phyloP scores from a whole-genome alignment of 75 land plant genomes.

The Selaginella moellendorffii region DNA sequence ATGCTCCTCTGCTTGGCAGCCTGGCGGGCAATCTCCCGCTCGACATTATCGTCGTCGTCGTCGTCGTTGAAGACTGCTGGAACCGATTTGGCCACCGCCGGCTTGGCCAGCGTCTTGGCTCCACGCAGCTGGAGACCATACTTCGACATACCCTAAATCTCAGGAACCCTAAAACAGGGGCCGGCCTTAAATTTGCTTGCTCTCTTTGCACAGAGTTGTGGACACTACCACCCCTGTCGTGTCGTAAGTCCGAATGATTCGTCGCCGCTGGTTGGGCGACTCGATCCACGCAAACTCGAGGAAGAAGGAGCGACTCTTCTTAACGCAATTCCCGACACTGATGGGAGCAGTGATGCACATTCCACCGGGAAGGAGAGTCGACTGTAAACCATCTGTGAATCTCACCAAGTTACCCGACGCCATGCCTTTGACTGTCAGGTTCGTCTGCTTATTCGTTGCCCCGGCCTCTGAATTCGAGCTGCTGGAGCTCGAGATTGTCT shows the following conservation, averaged over 20 bases:
- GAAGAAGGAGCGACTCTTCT: conserved; percentile 54
- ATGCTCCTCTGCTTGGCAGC: neutral
- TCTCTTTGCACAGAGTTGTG: conserved; percentile 56
- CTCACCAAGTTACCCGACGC: conserved; percentile 28
- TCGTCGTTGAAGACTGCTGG: neutral
- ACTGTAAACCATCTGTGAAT: conserved; percentile 59
- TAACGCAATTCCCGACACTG: conserved; percentile 59
- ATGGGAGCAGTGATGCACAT: conserved; percentile 67
- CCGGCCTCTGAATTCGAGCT: neutral
- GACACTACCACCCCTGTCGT: conserved; percentile 81
- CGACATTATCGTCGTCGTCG: neutral
- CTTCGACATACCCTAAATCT: neutral
- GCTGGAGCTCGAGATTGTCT: neutral
- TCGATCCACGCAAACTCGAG: conserved; percentile 92
- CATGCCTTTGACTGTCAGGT: conserved; percentile 56
- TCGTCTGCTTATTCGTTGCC: conserved; percentile 15
- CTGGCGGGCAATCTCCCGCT: neutral
- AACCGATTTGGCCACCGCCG: neutral
- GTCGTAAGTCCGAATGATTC: conserved; percentile 84
- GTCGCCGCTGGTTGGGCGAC: conserved; percentile 57
- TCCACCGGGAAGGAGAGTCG: conserved; percentile 68
- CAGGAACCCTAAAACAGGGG: neutral
- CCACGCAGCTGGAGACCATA: neutral
- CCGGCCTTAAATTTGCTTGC: conserved; percentile 12
- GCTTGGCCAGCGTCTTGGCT: neutral